Base-by-base conservation (phyloP, 306 rosid species). In the Gynostemma pentaphyllum region DNA sequence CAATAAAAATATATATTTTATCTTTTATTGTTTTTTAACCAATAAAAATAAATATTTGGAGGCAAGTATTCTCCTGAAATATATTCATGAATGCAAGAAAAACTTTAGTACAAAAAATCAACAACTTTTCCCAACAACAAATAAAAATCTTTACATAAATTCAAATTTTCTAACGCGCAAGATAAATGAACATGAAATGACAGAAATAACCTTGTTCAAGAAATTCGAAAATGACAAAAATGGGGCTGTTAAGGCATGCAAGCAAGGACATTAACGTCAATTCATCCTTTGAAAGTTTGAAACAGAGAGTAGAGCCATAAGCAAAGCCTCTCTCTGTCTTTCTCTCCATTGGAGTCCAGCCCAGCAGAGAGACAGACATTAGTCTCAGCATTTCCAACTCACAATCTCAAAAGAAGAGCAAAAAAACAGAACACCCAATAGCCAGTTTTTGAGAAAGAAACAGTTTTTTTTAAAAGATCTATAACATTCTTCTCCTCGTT, bases 371-470 rank as follows among this genome's bases (percentile, higher is more conserved):
- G 21, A 32, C 62, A 32, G 42, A 32, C 62, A 32, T 24, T n/a
- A 27, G 62, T 55, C 62, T 55, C 15, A 41, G 24, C 62, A 55
- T 55, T 30, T 55, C 62, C 26, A 55, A 3, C 36, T 32, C 62
- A 30, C 62, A 55, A 39, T 59, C 47, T 59, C 46, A 1, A 57
- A 55, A 16, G 39, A 19, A 57, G 12, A 57, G 6, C 15, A 57
- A 16, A 24, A 21, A 12, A 19, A 59, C 36, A 11, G 19, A 2
- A 39, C 32, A 45, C 48, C 46, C 46, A 22, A 37, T 36, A 59
- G 14, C 5, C 5, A 2, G 37, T 32, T 32, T 32, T 7, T 3
- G 37, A 32, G 37, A 32, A 32, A 32, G 37, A 32, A 32, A 32
- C 3, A 32, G 7, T 3, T 2, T 39, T 39, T 7, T 39, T 39